A percentile compares a stretch with the other conserved stretches of the same genome.
Conservation (phyloP, 352 stramenopile genomes). For the Phytophthora sansomeana region DNA sequence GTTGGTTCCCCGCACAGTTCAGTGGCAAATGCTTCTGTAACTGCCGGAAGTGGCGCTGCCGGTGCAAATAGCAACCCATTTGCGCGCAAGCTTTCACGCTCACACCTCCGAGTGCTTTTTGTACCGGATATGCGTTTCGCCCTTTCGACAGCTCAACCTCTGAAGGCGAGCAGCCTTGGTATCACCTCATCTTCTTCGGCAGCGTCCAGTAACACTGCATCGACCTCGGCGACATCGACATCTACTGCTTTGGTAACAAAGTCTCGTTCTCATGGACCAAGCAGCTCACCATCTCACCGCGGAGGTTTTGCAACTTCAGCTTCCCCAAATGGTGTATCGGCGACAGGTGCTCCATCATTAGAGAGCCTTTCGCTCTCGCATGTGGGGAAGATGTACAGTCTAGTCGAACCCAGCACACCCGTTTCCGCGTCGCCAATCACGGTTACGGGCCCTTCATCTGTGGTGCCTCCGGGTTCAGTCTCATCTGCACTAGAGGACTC, state of each 20-base stretch:
- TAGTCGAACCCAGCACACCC: constrained; percentile 74
- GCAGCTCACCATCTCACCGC: constrained; percentile 35
- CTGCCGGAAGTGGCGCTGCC: constrained; percentile 23
- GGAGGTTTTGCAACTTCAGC: constrained; percentile 20
- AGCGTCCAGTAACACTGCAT: constrained; percentile 19
- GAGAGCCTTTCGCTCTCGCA: constrained; percentile 81
- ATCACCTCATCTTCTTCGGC: constrained; percentile 36
- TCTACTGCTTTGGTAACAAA: constrained; percentile 59
- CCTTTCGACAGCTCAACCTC: constrained; percentile 58
- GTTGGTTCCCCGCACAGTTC: constrained; percentile 32
- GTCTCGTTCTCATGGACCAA: constrained; percentile 29
- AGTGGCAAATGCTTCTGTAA: constrained; percentile 36
- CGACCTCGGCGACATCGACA: constrained; percentile 21
- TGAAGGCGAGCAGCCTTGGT: constrained; percentile 54
- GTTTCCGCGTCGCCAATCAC: constrained; percentile 57
- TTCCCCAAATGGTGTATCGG: constrained; percentile 24
- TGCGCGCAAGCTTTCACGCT: constrained; percentile 64
- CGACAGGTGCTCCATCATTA: constrained; percentile 44
- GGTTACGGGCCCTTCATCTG: constrained; percentile 42
- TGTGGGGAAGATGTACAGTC: constrained; percentile 87
- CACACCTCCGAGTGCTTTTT: constrained; percentile 64
- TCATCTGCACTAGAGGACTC: constrained; percentile 44
- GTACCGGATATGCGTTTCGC: constrained; percentile 75
- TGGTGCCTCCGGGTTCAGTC: constrained; percentile 39
- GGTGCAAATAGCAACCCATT: constrained; percentile 52